Evolutionary conservation across 169 alveolate genomes (phyloP).

Genomic region (Plasmodium gallinaceum): DNA sequence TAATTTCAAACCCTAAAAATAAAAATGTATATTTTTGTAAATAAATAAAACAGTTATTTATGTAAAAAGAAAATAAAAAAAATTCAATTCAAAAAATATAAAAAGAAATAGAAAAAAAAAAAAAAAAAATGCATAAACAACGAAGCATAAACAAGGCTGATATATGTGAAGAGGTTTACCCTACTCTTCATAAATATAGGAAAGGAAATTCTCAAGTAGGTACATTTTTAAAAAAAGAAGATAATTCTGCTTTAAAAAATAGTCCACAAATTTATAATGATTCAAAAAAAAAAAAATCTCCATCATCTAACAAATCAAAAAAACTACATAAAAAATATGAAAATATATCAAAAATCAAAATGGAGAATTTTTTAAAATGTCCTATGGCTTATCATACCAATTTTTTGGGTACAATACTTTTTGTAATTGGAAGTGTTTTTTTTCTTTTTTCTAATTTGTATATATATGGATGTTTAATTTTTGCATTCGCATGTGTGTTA

Average conservation of each 20-base stretch:
- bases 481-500: slow-evolving; percentile 49
- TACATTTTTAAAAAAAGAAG: slow-evolving; percentile 6
- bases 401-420: slow-evolving; percentile 43
- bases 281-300: not conserved
- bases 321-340: not conserved
- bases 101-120: too few relatives aligned
- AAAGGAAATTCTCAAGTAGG: too few relatives aligned
- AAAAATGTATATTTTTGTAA: too few relatives aligned
- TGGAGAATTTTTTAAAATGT: slow-evolving; percentile 22
- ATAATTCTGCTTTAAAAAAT: not conserved
- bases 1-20: too few relatives aligned
- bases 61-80: too few relatives aligned
- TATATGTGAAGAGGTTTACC: too few relatives aligned
- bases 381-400: slow-evolving; percentile 45
- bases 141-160: too few relatives aligned
- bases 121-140: too few relatives aligned
- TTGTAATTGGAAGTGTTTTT: slow-evolving; percentile 60
- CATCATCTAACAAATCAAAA: not conserved
- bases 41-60: too few relatives aligned
- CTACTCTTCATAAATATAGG: too few relatives aligned
- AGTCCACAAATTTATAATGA: not conserved
- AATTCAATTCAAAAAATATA: too few relatives aligned
- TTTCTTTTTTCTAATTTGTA: slow-evolving; percentile 21
- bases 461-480: slow-evolving; percentile 56
- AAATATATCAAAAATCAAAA: not conserved